Percentiles rank a stretch among this genome's conserved stretches.
Evolutionary conservation across 352 stramenopile genomes (phyloP).

Genomic region (Globisporangium paroecandrum): DNA sequence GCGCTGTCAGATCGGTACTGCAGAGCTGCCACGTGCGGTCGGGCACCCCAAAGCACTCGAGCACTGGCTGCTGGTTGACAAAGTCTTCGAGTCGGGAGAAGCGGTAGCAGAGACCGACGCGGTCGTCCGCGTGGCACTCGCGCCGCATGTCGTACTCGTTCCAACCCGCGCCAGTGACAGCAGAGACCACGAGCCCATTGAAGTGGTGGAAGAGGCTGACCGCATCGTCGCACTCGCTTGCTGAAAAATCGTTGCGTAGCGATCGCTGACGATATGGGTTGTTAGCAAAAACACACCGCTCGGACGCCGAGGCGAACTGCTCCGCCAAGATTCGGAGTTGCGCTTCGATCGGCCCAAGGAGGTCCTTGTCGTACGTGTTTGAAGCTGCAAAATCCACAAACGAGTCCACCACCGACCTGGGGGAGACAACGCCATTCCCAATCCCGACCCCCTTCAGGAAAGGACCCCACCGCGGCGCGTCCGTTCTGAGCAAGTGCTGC

Average conservation of each 20-base stretch:
- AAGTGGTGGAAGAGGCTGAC: constrained; percentile 19
- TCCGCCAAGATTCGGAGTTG: constrained; percentile 11
- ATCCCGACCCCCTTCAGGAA: constrained; percentile 83
- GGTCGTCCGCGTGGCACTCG: constrained; percentile 44
- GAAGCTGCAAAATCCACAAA: constrained; percentile 44
- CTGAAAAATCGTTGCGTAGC: constrained; percentile 1
- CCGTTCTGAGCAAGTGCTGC: constrained; percentile 55
- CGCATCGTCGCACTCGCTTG: constrained; percentile 24
- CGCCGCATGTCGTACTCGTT: constrained; percentile 77
- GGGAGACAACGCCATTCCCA: constrained; percentile 74
- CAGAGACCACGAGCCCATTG: constrained; percentile 8
- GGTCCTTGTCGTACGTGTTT: constrained; percentile 40
- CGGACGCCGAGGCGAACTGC: constrained; percentile 21
- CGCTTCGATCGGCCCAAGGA: constrained; percentile 26
- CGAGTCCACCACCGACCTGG: constrained; percentile 40
- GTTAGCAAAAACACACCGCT: constrained; percentile 13
- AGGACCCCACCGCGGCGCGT: constrained; percentile 24
- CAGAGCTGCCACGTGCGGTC: constrained; percentile 47
- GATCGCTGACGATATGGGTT: background rate
- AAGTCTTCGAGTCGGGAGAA: constrained; percentile 57
- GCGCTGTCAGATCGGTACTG: constrained; percentile 18
- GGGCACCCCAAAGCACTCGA: constrained; percentile 44
- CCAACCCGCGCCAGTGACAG: constrained; percentile 23
- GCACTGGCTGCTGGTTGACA: constrained; percentile 40
- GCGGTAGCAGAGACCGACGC: constrained; percentile 54